These are phyloP conservation scores for Hymenoscyphus repandus DNA, from an alignment of 2,329 filamentous ascomycete species.

Conservation along the genomic window DNA sequence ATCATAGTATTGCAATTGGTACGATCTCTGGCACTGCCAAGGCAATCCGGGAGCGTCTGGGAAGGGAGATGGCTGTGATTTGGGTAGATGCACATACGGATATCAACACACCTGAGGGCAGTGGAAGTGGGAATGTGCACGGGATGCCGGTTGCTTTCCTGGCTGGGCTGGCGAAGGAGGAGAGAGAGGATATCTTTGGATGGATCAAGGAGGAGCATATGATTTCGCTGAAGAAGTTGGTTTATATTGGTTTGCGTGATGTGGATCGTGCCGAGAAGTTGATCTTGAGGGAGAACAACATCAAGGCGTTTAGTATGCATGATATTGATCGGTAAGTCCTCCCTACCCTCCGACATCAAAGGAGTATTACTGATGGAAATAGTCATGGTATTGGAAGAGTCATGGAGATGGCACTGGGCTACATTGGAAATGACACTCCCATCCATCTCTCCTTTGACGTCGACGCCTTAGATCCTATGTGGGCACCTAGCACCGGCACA, in stretches of 20 bases:
- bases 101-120: constrained; percentile 93
- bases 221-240: constrained; percentile 73
- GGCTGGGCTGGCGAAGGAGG: constrained; percentile 75
- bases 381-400: constrained; percentile 91
- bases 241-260: constrained; percentile 93
- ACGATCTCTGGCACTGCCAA: constrained; percentile 83
- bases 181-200: constrained; percentile 75
- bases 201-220: constrained; percentile 75
- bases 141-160: constrained; percentile 96
- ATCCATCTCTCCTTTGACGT: constrained; percentile 98
- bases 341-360: neutral
- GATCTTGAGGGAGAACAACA: constrained; percentile 79
- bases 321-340: constrained; percentile 76
- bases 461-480: constrained; percentile 91
- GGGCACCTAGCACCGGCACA: constrained; percentile 93
- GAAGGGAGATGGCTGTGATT: constrained; percentile 84
- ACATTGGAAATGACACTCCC: constrained; percentile 90
- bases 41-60: constrained; percentile 77
- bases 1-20: constrained; percentile 95
- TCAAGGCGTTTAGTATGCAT: constrained; percentile 98
- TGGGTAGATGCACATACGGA: constrained; percentile 99
- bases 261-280: constrained; percentile 93
- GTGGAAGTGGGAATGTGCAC: constrained; percentile 88
- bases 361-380: constrained; percentile 6
- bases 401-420: constrained; percentile 96